Evolutionary conservation across 495 filamentous ascomycete species (phyloP).

Genomic region (Haplographium delicatum): DNA sequence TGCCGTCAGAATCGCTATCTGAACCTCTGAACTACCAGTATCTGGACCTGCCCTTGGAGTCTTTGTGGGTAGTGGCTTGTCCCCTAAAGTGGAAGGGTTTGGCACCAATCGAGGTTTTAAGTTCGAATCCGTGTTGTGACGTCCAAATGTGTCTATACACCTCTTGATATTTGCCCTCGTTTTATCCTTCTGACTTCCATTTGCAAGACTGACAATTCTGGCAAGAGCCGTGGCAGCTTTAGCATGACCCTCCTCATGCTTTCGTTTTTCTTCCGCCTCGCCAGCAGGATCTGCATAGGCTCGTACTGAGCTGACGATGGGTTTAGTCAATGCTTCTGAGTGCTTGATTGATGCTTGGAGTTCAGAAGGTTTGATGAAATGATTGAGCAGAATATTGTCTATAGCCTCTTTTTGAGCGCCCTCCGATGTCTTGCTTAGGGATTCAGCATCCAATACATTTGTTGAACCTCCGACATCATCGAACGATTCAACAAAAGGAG

Average conservation of each 20-base stretch:
- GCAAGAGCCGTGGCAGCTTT: conserved; percentile 61
- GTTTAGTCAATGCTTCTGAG: conserved; percentile 58
- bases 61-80: conserved; percentile 36
- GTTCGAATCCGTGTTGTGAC: conserved; percentile 76
- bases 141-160: conserved; percentile 82
- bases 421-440: conserved; percentile 25
- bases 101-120: conserved; percentile 49
- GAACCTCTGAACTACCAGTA: conserved; percentile 90
- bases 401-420: conserved; percentile 27
- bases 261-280: conserved; percentile 31
- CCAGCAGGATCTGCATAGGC: conserved; percentile 40
- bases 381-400: conserved; percentile 56
- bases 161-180: conserved; percentile 73
- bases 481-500: conserved; percentile 80
- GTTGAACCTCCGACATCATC: conserved; percentile 42
- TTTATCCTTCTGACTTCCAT: conserved; percentile 69
- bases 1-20: conserved; percentile 92
- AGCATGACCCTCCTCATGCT: conserved; percentile 41
- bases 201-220: conserved; percentile 68
- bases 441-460: conserved; percentile 30
- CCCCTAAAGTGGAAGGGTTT: conserved; percentile 4
- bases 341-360: conserved; percentile 57
- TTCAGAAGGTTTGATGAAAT: conserved; percentile 62
- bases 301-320: conserved; percentile 34
- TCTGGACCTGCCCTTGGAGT: conserved; percentile 77